A percentile compares a stretch with the other conserved stretches of the same genome.
Evolutionary conservation across 2,329 filamentous ascomycete genomes (phyloP).

Genomic region (Seiridium cupressi): DNA sequence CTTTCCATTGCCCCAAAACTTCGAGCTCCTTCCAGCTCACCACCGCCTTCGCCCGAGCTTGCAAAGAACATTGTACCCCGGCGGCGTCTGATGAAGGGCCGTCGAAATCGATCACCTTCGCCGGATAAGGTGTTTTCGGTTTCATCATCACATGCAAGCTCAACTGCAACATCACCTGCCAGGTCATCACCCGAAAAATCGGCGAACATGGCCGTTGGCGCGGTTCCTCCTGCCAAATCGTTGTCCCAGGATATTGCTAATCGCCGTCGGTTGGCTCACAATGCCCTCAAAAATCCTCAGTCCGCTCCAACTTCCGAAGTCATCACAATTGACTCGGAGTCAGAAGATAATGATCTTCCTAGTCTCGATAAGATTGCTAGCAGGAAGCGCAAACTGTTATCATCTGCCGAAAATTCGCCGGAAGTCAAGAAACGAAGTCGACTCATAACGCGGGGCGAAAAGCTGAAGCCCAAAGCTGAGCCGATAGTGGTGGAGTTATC

Average conservation of each 20-base stretch:
- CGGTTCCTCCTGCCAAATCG: not conserved
- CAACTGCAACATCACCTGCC: conserved; percentile 23
- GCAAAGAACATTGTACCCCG: conserved; percentile 19
- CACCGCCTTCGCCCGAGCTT: conserved; percentile 13
- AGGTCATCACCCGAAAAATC: conserved; percentile 4
- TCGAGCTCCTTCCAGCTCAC: conserved; percentile 5
- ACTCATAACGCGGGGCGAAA: not conserved
- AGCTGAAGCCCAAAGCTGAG: conserved; percentile 10
- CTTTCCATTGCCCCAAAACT: not conserved
- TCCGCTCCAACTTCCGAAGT: not conserved
- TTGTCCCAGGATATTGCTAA: not conserved
- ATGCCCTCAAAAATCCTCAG: not conserved
- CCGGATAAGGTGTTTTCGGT: conserved; percentile 27
- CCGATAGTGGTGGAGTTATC: conserved; percentile 8
- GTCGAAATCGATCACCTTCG: conserved; percentile 21
- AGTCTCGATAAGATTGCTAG: conserved; percentile 5
- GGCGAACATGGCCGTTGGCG: not conserved
- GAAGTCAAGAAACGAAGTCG: conserved; percentile 2
- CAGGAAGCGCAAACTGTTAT: conserved; percentile 21
- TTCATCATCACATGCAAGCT: conserved; percentile 22
- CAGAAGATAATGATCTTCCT: conserved; percentile 10
- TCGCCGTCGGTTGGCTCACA: conserved; percentile 11
- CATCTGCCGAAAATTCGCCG: not conserved
- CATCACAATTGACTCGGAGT: conserved; percentile 16
- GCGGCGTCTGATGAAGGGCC: conserved; percentile 27